Base-by-base conservation (phyloP, 768 basidiomycete species). In the Pholiota microspora region DNA sequence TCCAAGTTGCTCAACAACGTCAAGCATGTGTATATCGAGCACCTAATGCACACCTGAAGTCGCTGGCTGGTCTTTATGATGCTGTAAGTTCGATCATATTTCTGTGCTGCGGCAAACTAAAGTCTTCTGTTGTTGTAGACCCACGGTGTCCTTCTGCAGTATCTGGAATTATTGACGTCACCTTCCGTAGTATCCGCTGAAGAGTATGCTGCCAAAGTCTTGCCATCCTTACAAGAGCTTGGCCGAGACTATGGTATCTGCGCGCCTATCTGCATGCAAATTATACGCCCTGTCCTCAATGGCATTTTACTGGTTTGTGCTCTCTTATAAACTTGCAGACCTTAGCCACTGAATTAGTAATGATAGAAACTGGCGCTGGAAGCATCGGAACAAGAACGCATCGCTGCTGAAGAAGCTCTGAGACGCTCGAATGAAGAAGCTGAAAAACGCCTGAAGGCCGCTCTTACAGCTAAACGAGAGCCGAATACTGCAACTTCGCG, bases 111-210 rank as follows among this genome's bases (percentile, higher is more conserved):
- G n/a, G n/a, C 54, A 32, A 54, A 25, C 40, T 53, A 53, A 56
- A 54, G n/a, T 34, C 54, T 55, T 65, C 53, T 64, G 54, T 46
- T 53, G 52, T 55, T 25, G 57, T 48, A 97, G 94, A 92, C 86
- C 7, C 94, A 98, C 59, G 94, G 90, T 3, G 90, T 96, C 25
- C 76, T 98, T 38, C 76, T 94, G 49, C 97, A 98, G 77, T 97
- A 94, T 68, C 70, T 94, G 54, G 95, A 97, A 56, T 79, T 98
- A 54, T 77, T 99, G 51, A 86, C 85, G 10, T 83, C 88, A 16
- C 84, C 88, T 9, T 72, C 78, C 16, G 83, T 89, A 9, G 72
- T 96, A 18, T 65, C 81, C 13, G 71, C 86, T 0, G 78, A 85
- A 53, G 88, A 92, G 51, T 95, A 94, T 63, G 82, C 86, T 15